Base-by-base conservation (phyloP, 192 early-diverging fungal species). In the Coemansia sp. region DNA sequence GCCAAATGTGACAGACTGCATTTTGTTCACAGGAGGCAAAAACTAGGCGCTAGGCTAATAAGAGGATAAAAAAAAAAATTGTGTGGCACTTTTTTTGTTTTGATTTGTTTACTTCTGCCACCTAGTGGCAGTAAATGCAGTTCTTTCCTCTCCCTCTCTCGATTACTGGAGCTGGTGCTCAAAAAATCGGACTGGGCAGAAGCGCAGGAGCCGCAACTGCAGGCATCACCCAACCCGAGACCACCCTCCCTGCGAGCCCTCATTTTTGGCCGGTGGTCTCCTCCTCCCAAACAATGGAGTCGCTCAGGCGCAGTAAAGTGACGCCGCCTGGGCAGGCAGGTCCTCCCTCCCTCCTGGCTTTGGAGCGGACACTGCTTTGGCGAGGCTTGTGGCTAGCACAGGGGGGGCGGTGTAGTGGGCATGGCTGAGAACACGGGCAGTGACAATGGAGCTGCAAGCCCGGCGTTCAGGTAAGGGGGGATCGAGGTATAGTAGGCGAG, bases 61-160 rank as follows among this genome's bases (percentile, higher is more conserved):
- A 41, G 39, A 12, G 39, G 36, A 37, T 10, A 3, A 10, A 10
- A 41, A 10, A 10, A 41, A 41, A 14, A 41, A 12, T 34, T 12
- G 39, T 14, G 39, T 21, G 21, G 48, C n/a, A 48, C 45, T 44
- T 44, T 44, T 44, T 44, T 51, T 51, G 48, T 51, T 51, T 51
- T 51, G 48, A 51, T 51, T 51, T 51, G 48, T 51, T 51, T 51
- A 51, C 48, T 51, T 51, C 48, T 51, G 48, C 48, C 21, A 25
- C 48, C 21, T 23, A 23, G 48, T 9, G 21, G 48, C 48, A 51
- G 48, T 51, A 51, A 51, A 23, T 4, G 48, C 48, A 51, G 48
- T 51, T 51, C 23, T 51, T 23, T 7, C 14, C 39, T 14, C 45
- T 46, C 19, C n/a, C 38, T 14, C n/a, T 48, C 45, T 1, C 21